Evolutionary conservation across 352 stramenopile species (phyloP).

Genomic region (Phytophthora cryptogea): DNA sequence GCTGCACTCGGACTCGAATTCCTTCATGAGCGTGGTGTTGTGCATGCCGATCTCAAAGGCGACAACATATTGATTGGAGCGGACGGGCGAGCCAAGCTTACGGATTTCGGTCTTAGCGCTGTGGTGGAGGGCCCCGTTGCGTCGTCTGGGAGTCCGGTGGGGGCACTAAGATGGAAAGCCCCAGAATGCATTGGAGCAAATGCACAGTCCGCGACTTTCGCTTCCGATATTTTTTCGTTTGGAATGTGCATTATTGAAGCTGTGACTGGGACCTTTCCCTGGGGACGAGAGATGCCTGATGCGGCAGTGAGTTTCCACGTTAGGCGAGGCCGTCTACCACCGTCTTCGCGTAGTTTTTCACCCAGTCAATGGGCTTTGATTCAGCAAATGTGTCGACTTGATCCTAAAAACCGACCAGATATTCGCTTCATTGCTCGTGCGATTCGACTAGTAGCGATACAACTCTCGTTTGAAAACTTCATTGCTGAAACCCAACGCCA

Average conservation of each 20-base stretch:
- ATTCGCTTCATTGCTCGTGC: constrained; percentile 17
- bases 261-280: constrained; percentile 17
- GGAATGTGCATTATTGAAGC: constrained; percentile 35
- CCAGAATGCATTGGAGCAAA: constrained; percentile 16
- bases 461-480: constrained; percentile 9
- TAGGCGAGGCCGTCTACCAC: constrained; percentile 5
- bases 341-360: constrained; percentile 5
- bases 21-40: constrained; percentile 22
- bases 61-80: constrained; percentile 36
- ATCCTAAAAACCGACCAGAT: constrained; percentile 12
- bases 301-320: constrained; percentile 19
- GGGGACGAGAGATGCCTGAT: constrained; percentile 17
- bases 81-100: constrained; percentile 31
- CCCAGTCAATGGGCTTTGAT: constrained; percentile 26
- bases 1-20: constrained; percentile 28
- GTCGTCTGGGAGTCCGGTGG: constrained; percentile 12
- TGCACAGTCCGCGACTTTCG: constrained; percentile 9
- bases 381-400: constrained; percentile 21
- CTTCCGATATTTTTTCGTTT: constrained; percentile 29
- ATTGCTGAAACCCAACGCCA: neutral
- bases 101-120: constrained; percentile 33
- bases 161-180: constrained; percentile 23
- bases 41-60: constrained; percentile 30
- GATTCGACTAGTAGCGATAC: constrained; percentile 7
- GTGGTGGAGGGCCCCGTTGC: neutral